These are phyloP conservation scores for Vitrella brassicaformis DNA, from an alignment of 73 alveolate genomes.

Conservation along the genomic window DNA sequence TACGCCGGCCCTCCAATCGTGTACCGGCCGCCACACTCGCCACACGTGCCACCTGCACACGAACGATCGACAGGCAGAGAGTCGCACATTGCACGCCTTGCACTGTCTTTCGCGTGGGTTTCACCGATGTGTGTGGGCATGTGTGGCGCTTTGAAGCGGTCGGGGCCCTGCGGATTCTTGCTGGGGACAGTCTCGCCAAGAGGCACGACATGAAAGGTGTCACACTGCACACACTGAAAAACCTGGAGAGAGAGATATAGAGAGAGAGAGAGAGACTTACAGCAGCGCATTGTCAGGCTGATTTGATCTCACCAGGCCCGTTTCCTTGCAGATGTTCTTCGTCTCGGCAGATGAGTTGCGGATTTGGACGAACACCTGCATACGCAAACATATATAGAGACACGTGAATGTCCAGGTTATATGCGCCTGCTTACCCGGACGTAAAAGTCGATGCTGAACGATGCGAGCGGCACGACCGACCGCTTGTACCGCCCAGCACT, in stretches of 20 bases:
- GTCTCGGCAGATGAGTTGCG: too few species aligned
- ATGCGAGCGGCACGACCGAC: constrained; percentile 61
- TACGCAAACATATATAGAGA: background rate
- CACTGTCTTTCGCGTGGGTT: too few species aligned
- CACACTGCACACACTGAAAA: constrained; percentile 66
- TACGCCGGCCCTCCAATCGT: too few species aligned
- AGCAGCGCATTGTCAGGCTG: background rate
- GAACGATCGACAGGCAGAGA: too few species aligned
- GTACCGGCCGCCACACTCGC: too few species aligned
- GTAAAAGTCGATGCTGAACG: constrained; percentile 74
- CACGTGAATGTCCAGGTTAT: background rate
- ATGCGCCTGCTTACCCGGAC: constrained; percentile 39
- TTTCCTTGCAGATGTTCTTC: background rate
- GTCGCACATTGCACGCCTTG: too few species aligned
- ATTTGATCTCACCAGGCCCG: background rate
- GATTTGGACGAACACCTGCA: background rate
- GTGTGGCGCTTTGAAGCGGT: too few species aligned
- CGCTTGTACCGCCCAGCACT: constrained; percentile 67
- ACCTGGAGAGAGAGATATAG: constrained; percentile 61
- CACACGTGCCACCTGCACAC: too few species aligned
- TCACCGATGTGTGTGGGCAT: too few species aligned
- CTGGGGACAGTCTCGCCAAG: too few species aligned
- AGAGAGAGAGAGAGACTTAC: constrained; percentile 34
- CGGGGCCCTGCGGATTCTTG: too few species aligned
- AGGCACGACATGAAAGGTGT: constrained; percentile 47